Conservation (phyloP, 2,329 filamentous ascomycete genomes). For the Beauveria medogensis region DNA sequence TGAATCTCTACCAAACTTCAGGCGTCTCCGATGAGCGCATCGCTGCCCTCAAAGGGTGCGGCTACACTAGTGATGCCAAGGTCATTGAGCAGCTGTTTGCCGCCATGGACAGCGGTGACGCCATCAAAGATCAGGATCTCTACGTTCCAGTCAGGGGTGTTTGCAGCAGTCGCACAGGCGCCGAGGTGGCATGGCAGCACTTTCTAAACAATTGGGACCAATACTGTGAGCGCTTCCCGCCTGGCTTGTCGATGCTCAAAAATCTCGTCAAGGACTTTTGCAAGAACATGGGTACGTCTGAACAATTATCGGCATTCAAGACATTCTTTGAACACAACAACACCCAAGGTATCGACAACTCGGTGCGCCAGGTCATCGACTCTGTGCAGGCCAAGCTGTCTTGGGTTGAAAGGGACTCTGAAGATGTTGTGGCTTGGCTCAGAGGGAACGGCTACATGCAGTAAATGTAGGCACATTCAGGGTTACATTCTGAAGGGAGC, state of each 20-base stretch:
- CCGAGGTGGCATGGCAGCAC: conserved; percentile 74
- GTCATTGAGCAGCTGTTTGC: conserved; percentile 75
- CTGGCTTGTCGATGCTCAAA: conserved; percentile 76
- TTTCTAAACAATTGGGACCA: conserved; percentile 78
- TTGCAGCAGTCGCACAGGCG: conserved; percentile 67
- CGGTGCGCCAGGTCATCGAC: conserved; percentile 83
- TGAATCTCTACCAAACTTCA: conserved; percentile 51
- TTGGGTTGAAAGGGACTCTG: conserved; percentile 69
- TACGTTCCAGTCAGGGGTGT: conserved; percentile 81
- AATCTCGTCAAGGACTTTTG: conserved; percentile 77
- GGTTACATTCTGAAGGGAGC: background rate
- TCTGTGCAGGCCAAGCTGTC: conserved; percentile 74
- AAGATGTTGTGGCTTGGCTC: conserved; percentile 59
- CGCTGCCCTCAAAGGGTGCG: conserved; percentile 75
- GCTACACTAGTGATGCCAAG: conserved; percentile 65
- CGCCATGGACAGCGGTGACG: conserved; percentile 59
- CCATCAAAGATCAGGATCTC: conserved; percentile 91
- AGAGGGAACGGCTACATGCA: conserved; percentile 20
- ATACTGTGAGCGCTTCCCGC: conserved; percentile 65
- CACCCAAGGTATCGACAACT: conserved; percentile 78
- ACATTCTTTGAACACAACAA: conserved; percentile 75
- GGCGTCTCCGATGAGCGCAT: conserved; percentile 72
- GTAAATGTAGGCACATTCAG: conserved; percentile 8
- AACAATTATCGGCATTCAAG: conserved; percentile 68
- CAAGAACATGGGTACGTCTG: conserved; percentile 66